Conservation (phyloP, 2,329 filamentous ascomycete species). For the Ascochyta viciae-villosae region DNA sequence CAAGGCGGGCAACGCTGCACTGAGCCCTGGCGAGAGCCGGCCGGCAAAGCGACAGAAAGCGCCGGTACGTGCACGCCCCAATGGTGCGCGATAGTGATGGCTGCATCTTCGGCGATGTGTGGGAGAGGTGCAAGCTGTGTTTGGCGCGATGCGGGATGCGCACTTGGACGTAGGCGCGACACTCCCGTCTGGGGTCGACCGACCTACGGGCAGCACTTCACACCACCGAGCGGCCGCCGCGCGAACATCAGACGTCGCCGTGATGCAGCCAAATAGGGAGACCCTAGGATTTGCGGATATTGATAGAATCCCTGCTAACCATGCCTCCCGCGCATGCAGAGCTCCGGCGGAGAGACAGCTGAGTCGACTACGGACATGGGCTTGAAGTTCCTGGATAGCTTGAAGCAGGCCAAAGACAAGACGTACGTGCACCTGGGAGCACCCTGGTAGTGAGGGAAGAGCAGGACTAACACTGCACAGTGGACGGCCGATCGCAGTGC, state of each 20-base stretch:
- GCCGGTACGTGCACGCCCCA: constrained; percentile 59
- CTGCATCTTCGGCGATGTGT: constrained; percentile 12
- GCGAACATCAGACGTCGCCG: constrained; percentile 7
- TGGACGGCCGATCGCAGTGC: constrained; percentile 75
- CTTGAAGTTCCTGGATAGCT: constrained; percentile 74
- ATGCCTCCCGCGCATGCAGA: constrained; percentile 36
- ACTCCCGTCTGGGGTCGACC: constrained; percentile 38
- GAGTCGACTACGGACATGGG: constrained; percentile 76
- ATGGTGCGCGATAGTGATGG: constrained; percentile 23
- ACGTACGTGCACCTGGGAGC: constrained; percentile 62
- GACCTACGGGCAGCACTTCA: constrained; percentile 37
- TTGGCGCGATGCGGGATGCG: constrained; percentile 36
- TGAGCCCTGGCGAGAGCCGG: constrained; percentile 60
- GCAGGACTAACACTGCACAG: constrained; percentile 44
- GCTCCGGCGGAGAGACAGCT: constrained; percentile 59
- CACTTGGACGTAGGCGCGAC: constrained; percentile 41
- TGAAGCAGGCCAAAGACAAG: constrained; percentile 81
- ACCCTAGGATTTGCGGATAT: not conserved
- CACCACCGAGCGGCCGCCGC: constrained; percentile 32
- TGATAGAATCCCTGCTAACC: constrained; percentile 32
- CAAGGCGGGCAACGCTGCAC: constrained; percentile 59
- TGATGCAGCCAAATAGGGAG: constrained; percentile 23
- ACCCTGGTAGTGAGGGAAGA: not conserved
- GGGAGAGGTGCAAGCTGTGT: constrained; percentile 8
- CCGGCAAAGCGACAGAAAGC: constrained; percentile 66